phyloP scores from a whole-genome alignment of 2,329 filamentous ascomycete genomes.

The Exophiala spinifera region DNA sequence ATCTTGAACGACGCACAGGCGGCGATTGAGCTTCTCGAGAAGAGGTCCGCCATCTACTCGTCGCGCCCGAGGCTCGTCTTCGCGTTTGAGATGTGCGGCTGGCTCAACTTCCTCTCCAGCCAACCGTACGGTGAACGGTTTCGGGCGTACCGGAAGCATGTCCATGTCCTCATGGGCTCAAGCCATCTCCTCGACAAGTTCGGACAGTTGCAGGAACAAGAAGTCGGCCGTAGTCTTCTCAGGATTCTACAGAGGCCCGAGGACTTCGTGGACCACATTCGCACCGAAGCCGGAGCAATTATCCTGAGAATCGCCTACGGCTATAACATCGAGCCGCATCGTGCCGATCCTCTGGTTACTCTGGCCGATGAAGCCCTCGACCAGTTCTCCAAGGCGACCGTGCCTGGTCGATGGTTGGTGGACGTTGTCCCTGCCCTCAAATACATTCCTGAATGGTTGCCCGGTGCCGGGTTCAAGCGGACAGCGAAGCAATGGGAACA shows the following conservation, averaged over 20 bases:
- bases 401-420: slow-evolving; percentile 46
- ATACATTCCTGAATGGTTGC: slow-evolving; percentile 45
- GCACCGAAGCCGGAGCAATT: slow-evolving; percentile 39
- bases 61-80: slow-evolving; percentile 35
- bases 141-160: slow-evolving; percentile 45
- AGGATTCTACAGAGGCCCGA: slow-evolving; percentile 41
- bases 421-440: slow-evolving; percentile 46
- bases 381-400: slow-evolving; percentile 40
- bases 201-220: slow-evolving; percentile 43
- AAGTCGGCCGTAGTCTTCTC: slow-evolving; percentile 45
- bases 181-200: slow-evolving; percentile 41
- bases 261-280: slow-evolving; percentile 41
- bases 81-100: slow-evolving; percentile 43
- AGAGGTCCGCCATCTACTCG: slow-evolving; percentile 33
- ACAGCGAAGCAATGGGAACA: slow-evolving; percentile 39
- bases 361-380: slow-evolving; percentile 41
- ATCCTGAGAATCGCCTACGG: slow-evolving; percentile 49
- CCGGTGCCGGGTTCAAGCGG: slow-evolving; percentile 45
- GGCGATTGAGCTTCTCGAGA: slow-evolving; percentile 38
- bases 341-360: slow-evolving; percentile 44
- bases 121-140: slow-evolving; percentile 39
- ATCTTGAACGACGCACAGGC: slow-evolving; percentile 36
- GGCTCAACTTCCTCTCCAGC: slow-evolving; percentile 37
- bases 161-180: slow-evolving; percentile 46
- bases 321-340: slow-evolving; percentile 43